These are phyloP conservation scores for Cicer arietinum DNA, from an alignment of 306 rosid genomes.

Conservation along the genomic window DNA sequence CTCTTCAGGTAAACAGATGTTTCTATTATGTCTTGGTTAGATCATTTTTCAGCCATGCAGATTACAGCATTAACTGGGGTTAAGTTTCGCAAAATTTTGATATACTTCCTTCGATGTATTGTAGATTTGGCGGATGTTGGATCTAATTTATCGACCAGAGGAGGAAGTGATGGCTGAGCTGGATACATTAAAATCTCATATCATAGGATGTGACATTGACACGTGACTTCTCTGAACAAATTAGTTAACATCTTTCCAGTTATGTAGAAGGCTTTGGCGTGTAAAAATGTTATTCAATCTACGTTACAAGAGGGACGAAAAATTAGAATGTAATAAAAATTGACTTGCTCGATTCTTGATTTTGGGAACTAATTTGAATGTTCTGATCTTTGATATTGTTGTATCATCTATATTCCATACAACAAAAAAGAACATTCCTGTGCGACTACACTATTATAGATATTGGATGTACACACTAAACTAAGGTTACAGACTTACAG, in stretches of 20 bases:
- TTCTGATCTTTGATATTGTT: background rate
- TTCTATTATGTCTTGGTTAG: conserved; percentile 18
- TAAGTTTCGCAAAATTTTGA: conserved; percentile 1
- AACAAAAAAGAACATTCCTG: conserved; percentile 46
- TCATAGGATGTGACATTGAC: conserved; percentile 39
- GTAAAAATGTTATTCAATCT: conserved; percentile 4
- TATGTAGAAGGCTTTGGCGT: background rate
- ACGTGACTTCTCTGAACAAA: background rate
- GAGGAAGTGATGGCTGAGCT: conserved; percentile 68
- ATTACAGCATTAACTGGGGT: background rate
- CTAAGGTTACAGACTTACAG: conserved; percentile 38
- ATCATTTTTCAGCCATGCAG: conserved; percentile 12
- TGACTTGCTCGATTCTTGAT: background rate
- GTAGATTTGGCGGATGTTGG: conserved; percentile 82
- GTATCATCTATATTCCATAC: conserved; percentile 44
- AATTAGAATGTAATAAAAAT: background rate
- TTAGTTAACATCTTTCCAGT: background rate
- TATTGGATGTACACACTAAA: conserved; percentile 50
- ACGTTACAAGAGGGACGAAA: background rate
- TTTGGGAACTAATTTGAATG: background rate
- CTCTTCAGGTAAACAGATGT: conserved; percentile 70
- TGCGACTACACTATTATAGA: conserved; percentile 34
- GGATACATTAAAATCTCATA: conserved; percentile 52
- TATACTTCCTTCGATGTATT: conserved; percentile 17
- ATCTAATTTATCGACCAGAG: conserved; percentile 66